A percentile compares a stretch with the other conserved stretches of the same genome.
phyloP scores from a whole-genome alignment of 2,329 filamentous ascomycete genomes.

The Nothophaeocryptopus gaeumannii region DNA sequence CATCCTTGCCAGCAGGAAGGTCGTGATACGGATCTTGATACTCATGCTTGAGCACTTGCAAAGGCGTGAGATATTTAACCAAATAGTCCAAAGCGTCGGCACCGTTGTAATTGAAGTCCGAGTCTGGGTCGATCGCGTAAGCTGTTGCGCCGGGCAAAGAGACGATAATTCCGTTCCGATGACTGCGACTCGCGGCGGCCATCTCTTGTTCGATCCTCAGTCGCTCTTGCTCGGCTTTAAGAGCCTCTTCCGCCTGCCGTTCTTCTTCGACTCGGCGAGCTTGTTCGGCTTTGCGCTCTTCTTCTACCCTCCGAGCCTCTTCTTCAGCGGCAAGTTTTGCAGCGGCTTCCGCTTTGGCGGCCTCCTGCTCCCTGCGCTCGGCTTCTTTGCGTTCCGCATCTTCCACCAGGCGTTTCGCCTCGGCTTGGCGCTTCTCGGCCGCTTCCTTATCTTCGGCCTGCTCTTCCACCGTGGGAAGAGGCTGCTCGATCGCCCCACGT shows the following conservation, averaged over 20 bases:
- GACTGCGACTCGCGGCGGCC: slow-evolving; percentile 22
- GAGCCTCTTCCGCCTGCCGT: slow-evolving; percentile 16
- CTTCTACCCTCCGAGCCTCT: slow-evolving; percentile 25
- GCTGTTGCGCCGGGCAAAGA: slow-evolving; percentile 25
- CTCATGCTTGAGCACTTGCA: slow-evolving; percentile 25
- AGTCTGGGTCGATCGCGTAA: slow-evolving; percentile 22
- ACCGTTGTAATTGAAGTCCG: slow-evolving; percentile 17
- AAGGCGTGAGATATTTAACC: slow-evolving; percentile 25
- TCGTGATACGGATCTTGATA: slow-evolving; percentile 10
- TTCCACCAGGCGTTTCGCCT: slow-evolving; percentile 9
- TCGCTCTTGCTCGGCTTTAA: slow-evolving; percentile 17
- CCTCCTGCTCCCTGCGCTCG: slow-evolving; percentile 24
- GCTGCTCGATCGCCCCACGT: slow-evolving; percentile 22
- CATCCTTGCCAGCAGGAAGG: slow-evolving; percentile 12
- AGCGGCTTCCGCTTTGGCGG: slow-evolving; percentile 24
- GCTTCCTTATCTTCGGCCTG: slow-evolving; percentile 19
- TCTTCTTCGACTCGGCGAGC: slow-evolving; percentile 26
- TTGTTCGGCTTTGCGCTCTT: slow-evolving; percentile 22
- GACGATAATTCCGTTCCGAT: slow-evolving; percentile 22
- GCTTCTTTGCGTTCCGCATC: slow-evolving; percentile 17
- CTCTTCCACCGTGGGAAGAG: slow-evolving; percentile 27
- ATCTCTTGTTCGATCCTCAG: slow-evolving; percentile 18
- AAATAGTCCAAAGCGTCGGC: slow-evolving; percentile 15
- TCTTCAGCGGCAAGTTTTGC: slow-evolving; percentile 23
- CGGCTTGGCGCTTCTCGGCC: slow-evolving; percentile 20